These are phyloP conservation scores for Teunomyces aglyptinius DNA, from an alignment of 805 yeast genomes.

Conservation along the genomic window DNA sequence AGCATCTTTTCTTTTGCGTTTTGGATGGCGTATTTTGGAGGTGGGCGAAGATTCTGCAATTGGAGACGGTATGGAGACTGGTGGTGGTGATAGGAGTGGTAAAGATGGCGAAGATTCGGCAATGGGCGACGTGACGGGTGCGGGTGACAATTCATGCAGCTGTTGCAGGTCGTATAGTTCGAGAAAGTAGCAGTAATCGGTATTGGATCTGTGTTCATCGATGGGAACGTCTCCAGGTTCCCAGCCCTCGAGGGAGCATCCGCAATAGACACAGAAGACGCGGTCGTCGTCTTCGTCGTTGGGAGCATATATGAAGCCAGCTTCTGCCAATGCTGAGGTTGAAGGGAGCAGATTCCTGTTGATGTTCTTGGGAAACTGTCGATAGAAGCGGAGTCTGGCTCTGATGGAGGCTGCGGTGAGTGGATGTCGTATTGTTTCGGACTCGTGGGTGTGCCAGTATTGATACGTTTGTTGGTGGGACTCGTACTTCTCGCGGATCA, in stretches of 20 bases:
- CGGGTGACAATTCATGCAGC: not conserved
- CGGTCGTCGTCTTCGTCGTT: conserved; percentile 29
- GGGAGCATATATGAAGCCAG: conserved; percentile 43
- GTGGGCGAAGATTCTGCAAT: not conserved
- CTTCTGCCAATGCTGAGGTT: conserved; percentile 34
- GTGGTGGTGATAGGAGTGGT: not conserved
- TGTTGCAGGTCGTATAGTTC: not conserved
- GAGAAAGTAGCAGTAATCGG: conserved; percentile 10
- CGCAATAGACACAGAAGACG: conserved; percentile 31
- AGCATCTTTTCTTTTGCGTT: not conserved
- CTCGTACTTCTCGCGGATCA: conserved; percentile 8
- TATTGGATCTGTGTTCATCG: conserved; percentile 46
- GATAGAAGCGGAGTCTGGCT: conserved; percentile 8
- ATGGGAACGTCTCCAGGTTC: conserved; percentile 61
- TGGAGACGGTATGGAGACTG: not conserved
- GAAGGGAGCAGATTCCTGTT: not conserved
- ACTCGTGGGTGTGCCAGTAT: conserved; percentile 10
- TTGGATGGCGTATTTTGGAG: not conserved
- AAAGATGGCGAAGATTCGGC: not conserved
- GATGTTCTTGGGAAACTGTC: conserved; percentile 7
- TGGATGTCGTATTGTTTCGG: conserved; percentile 7
- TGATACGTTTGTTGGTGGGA: conserved; percentile 1
- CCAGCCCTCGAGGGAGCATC: conserved; percentile 48
- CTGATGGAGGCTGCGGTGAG: conserved; percentile 1
- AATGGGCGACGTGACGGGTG: not conserved